Evolutionary conservation across 148 eudicot species (phyloP), one percentile per base, ranked within the genome.

Genomic region (Polygonum aviculare): DNA sequence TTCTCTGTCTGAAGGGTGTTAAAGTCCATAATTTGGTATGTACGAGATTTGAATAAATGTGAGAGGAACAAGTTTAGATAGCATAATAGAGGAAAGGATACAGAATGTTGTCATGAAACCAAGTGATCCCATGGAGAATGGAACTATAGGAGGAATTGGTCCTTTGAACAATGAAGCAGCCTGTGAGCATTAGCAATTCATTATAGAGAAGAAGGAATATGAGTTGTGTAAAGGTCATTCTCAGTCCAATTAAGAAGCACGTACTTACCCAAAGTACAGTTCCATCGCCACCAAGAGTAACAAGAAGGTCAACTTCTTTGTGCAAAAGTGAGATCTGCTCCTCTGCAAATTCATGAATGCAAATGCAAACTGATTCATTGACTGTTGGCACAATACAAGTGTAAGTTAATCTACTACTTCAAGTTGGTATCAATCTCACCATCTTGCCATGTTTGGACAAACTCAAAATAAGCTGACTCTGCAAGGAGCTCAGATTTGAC

Each of bases 281-380:
- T 78, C 98, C 98, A 85, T 95, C 98, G 49, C 97, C 98, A 75
- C 98, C 98, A 57, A 95, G 98, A 54, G 98, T 95, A 80, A 95
- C 94, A 75, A 95, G 85, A 71, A 95, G 90, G 75, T 95, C 98
- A 81, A 95, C 96, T 76, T 90, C 90, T 63, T 78, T 82, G 82
- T 95, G 98, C 75, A 95, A 84, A 54, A 77, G 83, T 80, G 77
- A 77, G 77, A 89, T 80, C 78, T 89, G 94, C 77, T 87, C 76
- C 52, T 89, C 98, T 94, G 91, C 63, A 51, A 82, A 69, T 79
- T 70, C 26, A 67, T 26, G 51, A 38, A 49, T 11, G 10, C 21
- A 38, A 67, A 22, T 15, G 2, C 36, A 26, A 26, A 60, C 67
- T 26, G 31, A 26, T 26, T 26, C 31, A 26, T 0, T 26, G 0